These are phyloP conservation scores for Wickerhamomyces chaumierensis DNA, from an alignment of 805 yeast genomes.

Conservation along the genomic window DNA sequence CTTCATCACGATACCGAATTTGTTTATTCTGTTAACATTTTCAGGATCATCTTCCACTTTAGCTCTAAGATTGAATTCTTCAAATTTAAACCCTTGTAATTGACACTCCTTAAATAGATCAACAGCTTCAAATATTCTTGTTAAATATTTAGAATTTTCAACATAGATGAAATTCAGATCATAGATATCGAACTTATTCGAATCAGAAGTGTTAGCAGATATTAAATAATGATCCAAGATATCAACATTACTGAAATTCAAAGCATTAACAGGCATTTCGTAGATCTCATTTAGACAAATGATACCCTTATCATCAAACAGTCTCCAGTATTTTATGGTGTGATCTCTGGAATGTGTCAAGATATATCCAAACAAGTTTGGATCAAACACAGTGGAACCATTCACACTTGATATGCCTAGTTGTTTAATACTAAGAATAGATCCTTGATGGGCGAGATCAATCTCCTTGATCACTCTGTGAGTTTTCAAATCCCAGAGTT, in stretches of 20 bases:
- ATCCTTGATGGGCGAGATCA: constrained; percentile 41
- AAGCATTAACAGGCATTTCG: constrained; percentile 57
- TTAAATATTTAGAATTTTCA: constrained; percentile 10
- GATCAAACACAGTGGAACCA: too few species aligned
- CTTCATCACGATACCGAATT: constrained; percentile 61
- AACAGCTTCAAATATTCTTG: constrained; percentile 15
- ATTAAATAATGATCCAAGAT: constrained; percentile 25
- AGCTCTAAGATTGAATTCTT: constrained; percentile 9
- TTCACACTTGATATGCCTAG: too few species aligned
- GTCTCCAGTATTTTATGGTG: constrained; percentile 34
- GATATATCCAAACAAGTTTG: constrained; percentile 34
- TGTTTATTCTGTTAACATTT: constrained; percentile 15
- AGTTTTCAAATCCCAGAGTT: constrained; percentile 40
- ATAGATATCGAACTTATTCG: constrained; percentile 58
- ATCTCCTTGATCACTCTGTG: constrained; percentile 47
- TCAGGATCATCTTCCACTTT: constrained; percentile 3
- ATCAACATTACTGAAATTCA: constrained; percentile 63
- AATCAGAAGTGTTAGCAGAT: constrained; percentile 54
- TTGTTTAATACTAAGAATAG: constrained; percentile 39
- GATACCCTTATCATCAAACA: constrained; percentile 9
- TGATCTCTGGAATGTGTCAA: constrained; percentile 65
- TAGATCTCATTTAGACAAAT: constrained; percentile 19
- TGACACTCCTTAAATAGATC: constrained; percentile 10
- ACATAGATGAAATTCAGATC: constrained; percentile 18
- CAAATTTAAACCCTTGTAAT: constrained; percentile 7